Percentiles rank a stretch among this genome's conserved stretches.
phyloP scores from a whole-genome alignment of 1,139 yeast genomes.

The Debaryomyces fabryi region DNA sequence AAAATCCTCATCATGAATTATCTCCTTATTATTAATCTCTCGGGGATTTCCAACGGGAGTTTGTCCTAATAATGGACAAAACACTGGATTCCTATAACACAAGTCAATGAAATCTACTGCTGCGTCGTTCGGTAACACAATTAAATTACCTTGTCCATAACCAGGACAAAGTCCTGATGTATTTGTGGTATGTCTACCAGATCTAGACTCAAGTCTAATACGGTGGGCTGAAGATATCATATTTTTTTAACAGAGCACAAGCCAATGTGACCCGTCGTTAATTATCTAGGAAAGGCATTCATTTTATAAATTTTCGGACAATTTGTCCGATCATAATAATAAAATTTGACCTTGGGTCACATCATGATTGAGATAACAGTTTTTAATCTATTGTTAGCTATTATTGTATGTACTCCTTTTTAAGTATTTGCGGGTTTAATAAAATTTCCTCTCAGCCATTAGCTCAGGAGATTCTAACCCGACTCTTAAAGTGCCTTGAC shows the following conservation, averaged over 20 bases:
- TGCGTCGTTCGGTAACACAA: constrained; percentile 25
- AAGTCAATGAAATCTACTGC: constrained; percentile 31
- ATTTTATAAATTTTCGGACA: neutral
- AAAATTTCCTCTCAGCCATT: too few relatives aligned
- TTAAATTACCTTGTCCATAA: constrained; percentile 34
- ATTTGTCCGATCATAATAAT: neutral
- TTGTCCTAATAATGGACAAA: constrained; percentile 32
- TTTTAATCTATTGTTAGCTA: neutral
- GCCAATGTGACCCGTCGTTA: neutral
- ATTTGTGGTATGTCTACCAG: constrained; percentile 15
- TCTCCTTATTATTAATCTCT: constrained; percentile 17
- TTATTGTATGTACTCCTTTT: neutral
- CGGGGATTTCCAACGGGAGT: constrained; percentile 24
- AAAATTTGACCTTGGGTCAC: neutral
- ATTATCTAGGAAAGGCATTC: neutral
- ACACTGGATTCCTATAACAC: constrained; percentile 34
- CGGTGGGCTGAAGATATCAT: neutral
- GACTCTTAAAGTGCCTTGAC: neutral
- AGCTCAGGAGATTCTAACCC: neutral
- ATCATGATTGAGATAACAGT: too few relatives aligned
- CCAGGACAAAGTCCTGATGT: constrained; percentile 33
- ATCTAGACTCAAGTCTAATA: constrained; percentile 15
- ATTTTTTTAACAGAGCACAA: neutral
- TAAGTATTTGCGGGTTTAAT: too few relatives aligned
- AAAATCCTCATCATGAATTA: constrained; percentile 20